A percentile compares a stretch with the other conserved stretches of the same genome.
phyloP scores from a whole-genome alignment of 2,329 filamentous ascomycete genomes.

The Trichoderma oligosporum region DNA sequence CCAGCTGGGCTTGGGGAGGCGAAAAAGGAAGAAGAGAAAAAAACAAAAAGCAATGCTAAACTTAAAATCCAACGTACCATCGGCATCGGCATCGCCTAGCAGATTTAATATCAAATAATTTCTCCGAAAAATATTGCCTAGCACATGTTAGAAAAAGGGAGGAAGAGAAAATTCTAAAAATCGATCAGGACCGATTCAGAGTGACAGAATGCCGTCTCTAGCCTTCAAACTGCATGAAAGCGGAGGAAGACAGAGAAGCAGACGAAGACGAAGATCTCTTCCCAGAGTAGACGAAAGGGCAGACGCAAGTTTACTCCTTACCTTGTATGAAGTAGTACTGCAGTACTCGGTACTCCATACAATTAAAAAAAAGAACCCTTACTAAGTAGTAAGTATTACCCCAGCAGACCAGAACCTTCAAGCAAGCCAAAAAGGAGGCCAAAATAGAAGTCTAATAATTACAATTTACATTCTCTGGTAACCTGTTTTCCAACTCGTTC shows the following conservation, averaged over 20 bases:
- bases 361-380: too few species aligned
- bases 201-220: slow-evolving; percentile 5
- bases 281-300: slow-evolving; percentile 1
- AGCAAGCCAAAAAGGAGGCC: too few species aligned
- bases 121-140: not conserved
- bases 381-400: too few species aligned
- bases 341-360: too few species aligned
- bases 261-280: slow-evolving; percentile 14
- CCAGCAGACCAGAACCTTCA: too few species aligned
- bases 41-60: slow-evolving; percentile 2
- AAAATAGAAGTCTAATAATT: slow-evolving; percentile 10
- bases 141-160: not conserved
- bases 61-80: not conserved
- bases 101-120: slow-evolving; percentile 2
- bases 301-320: too few species aligned
- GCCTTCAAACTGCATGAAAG: slow-evolving; percentile 14
- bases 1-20: not conserved
- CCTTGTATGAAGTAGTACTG: slow-evolving; percentile 4
- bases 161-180: slow-evolving; percentile 2
- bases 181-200: slow-evolving; percentile 9
- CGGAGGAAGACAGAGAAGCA: slow-evolving; percentile 14
- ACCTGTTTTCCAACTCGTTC: slow-evolving; percentile 4
- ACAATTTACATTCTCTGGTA: not conserved
- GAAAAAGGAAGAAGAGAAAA: not conserved
- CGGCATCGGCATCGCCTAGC: slow-evolving; percentile 16